Evolutionary conservation across 164 flowering plant species (phyloP), one percentile per base, ranked within the genome.

Genomic region (Hamamelis virginiana): DNA sequence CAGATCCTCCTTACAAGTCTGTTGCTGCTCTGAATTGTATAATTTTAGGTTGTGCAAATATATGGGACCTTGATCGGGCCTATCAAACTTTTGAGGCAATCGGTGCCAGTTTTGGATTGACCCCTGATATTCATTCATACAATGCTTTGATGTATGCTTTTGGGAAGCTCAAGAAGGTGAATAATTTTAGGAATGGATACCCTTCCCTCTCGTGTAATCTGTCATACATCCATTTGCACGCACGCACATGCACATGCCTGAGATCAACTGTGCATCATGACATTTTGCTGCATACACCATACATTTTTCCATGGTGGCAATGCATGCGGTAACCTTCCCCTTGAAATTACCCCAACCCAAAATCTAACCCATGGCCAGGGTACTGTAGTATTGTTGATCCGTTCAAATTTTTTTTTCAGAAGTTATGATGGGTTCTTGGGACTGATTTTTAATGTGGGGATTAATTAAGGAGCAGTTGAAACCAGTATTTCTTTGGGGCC

Each of bases 21-120:
- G 87, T 96, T 77, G 91, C 97, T 79, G 98, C 98, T 67, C 78
- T 96, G 38, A 96, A 96, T 67, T 93, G 99, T 80, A 23, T 96
- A 25, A 81, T 96, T 74, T 75, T 90, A 65, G 99, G 99, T 52
- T 93, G 98, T 84, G 95, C 95, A 62, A 93, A 91, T 75, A 93
- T 80, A 67, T 93, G 97, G 96, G 98, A 96, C 74, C 86, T 96
- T 72, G 94, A 93, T 60, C 89, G 98, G 59, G 97, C 98, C 59
- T 96, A 91, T 75, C 92, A 91, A 78, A 93, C 99, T 6, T 96
- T 96, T 78, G 89, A 82, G 71, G 93, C 99, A 59, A 89, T 93
- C 47, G 69, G 82, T 64, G 55, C 82, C 47, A 41, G 73, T 47
- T 93, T 93, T 81, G 95, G 83, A 28, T 77, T 96, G 84, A 86